These are phyloP conservation scores for Teunomyces aglyptinius DNA, from an alignment of 805 yeast genomes.

Conservation along the genomic window DNA sequence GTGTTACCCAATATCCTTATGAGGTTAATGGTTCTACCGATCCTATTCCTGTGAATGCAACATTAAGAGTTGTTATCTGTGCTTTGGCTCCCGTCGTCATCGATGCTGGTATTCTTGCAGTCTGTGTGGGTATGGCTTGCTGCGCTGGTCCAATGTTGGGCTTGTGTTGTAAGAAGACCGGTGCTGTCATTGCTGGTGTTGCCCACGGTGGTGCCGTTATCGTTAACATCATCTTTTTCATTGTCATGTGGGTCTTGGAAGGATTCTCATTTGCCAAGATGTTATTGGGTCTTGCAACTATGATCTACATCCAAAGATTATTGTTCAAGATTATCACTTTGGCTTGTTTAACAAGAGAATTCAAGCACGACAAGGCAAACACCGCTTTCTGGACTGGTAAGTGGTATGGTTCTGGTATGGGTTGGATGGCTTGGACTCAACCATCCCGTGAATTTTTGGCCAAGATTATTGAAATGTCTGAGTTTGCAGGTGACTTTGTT, in stretches of 20 bases:
- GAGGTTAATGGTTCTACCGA: constrained; percentile 28
- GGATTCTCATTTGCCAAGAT: constrained; percentile 87
- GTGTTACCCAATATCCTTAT: constrained; percentile 52
- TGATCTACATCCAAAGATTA: constrained; percentile 83
- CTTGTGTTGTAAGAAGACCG: constrained; percentile 94
- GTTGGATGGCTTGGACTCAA: constrained; percentile 91
- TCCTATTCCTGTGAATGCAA: constrained; percentile 60
- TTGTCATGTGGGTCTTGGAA: constrained; percentile 96
- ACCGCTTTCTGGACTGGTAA: constrained; percentile 99
- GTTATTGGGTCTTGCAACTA: constrained; percentile 80
- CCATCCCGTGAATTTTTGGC: constrained; percentile 95
- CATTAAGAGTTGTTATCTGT: constrained; percentile 71
- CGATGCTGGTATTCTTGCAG: constrained; percentile 79
- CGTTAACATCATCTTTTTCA: constrained; percentile 81
- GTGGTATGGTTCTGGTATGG: constrained; percentile 95
- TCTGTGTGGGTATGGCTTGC: constrained; percentile 82
- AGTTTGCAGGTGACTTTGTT: constrained; percentile 94
- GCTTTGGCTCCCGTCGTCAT: constrained; percentile 88
- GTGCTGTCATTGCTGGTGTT: constrained; percentile 91
- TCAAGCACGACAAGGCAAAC: constrained; percentile 91
- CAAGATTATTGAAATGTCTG: constrained; percentile 89
- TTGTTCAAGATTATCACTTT: constrained; percentile 82
- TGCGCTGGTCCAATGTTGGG: constrained; percentile 97
- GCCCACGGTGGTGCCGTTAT: constrained; percentile 95
- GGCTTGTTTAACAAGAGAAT: constrained; percentile 84